Percentiles rank a stretch among this genome's conserved stretches.
These are phyloP conservation scores for Candida sp. DNA, from an alignment of 1,139 yeast genomes.

Conservation along the genomic window DNA sequence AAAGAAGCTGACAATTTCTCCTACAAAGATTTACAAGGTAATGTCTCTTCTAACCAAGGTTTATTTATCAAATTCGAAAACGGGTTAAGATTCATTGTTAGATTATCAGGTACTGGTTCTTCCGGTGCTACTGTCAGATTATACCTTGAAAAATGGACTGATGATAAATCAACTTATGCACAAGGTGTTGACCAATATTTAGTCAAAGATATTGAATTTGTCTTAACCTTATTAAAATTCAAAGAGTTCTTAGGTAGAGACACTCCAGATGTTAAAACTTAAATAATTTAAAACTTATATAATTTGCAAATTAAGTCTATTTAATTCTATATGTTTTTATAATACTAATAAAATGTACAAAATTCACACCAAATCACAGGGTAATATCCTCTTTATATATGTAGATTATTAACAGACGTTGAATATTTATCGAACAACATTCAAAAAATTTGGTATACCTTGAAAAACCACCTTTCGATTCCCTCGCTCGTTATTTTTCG, in stretches of 20 bases:
- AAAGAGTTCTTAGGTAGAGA: conserved; percentile 75
- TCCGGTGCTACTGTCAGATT: conserved; percentile 97
- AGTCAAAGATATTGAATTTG: conserved; percentile 55
- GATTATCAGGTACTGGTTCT: conserved; percentile 97
- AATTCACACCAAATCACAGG: no score
- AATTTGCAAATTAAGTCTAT: no score
- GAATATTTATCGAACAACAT: no score
- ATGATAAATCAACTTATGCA: conserved; percentile 49
- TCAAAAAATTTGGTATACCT: no score
- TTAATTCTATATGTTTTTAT: no score
- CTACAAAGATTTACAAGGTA: conserved; percentile 93
- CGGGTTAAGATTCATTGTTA: conserved; percentile 84
- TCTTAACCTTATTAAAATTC: conserved; percentile 68
- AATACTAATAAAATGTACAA: no score
- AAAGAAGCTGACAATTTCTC: conserved; percentile 84
- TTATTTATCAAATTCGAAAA: conserved; percentile 75
- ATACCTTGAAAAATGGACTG: conserved; percentile 81
- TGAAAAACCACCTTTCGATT: no score
- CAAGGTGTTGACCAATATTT: conserved; percentile 69
- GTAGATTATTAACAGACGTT: no score
- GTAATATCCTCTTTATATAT: no score
- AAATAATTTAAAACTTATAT: no score
- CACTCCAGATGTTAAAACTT: conserved; percentile 89
- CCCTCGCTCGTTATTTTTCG: no score
- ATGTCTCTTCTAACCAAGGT: conserved; percentile 90